These are phyloP conservation scores for Candida ipomoeae DNA, from an alignment of 805 yeast genomes.

Conservation along the genomic window DNA sequence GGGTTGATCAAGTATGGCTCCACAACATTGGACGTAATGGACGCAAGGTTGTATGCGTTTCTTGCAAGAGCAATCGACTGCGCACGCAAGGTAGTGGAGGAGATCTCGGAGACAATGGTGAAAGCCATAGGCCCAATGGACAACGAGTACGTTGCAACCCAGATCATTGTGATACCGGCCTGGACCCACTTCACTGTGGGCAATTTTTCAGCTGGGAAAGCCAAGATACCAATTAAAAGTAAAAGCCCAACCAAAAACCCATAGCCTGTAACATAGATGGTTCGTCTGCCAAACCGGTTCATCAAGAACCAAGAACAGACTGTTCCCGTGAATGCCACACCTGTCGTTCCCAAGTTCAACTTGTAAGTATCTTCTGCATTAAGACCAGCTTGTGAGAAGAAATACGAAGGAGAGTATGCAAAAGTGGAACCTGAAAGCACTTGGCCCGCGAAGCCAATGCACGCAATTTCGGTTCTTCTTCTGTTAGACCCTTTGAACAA, in stretches of 20 bases:
- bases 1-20: conserved; percentile 12
- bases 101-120: conserved; percentile 10
- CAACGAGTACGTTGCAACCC: conserved; percentile 11
- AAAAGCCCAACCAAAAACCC: conserved; percentile 2
- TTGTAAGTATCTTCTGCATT: conserved; percentile 7
- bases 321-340: conserved; percentile 11
- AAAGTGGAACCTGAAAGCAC: conserved; percentile 11
- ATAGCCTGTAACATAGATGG: conserved; percentile 8
- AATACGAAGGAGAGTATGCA: conserved; percentile 11
- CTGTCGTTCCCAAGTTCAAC: conserved; percentile 11
- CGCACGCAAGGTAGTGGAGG: conserved; percentile 11
- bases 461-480: conserved; percentile 10
- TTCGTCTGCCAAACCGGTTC: conserved; percentile 7
- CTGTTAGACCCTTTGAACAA: conserved; percentile 7
- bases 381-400: conserved; percentile 14
- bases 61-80: conserved; percentile 12
- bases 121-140: conserved; percentile 13
- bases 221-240: conserved; percentile 8
- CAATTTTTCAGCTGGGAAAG: conserved; percentile 17
- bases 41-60: conserved; percentile 10
- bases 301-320: conserved; percentile 10
- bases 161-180: conserved; percentile 18
- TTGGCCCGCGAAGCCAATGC: conserved; percentile 11
- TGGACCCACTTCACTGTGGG: conserved; percentile 22
- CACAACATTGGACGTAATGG: conserved; percentile 10